Base-by-base conservation (phyloP, 176 grass and related monocot species). In the Coix lacrymajobi region DNA sequence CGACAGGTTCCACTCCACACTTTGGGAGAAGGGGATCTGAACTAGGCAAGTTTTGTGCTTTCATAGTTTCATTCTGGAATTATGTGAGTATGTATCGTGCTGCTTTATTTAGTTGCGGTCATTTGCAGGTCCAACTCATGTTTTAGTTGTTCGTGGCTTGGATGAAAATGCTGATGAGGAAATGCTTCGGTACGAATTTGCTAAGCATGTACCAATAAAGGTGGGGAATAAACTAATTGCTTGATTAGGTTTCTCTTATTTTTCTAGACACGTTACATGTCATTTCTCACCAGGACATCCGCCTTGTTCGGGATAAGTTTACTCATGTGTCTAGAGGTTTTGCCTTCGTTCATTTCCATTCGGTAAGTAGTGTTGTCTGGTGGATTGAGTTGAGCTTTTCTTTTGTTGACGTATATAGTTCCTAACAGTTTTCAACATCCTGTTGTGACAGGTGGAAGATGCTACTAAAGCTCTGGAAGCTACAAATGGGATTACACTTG, bases 261-360 rank as follows among this genome's bases (percentile, higher is more conserved):
- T 68, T 13, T 83, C 32, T 46, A 17, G 17, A 80, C 20, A 31
- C 25, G 66, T 72, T 73, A 75, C 46, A 68, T 83, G 26, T 13
- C 11, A 51, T 72, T 87, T 79, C 54, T 87, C 30, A 89, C 76
- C 87, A 96, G 97, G 93, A 99, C 80, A 94, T 99, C 33, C 97
- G 91, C 31, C 93, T 99, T 84, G 93, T 99, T 39, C 90, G 97
- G 85, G 97, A 96, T 86, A 96, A 91, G 81, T 99, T 99, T 76
- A 99, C 97, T 87, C 97, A 99, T 85, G 97, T 99, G 24, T 99
- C 97, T 25, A 93, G 94, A 78, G 97, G 97, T 81, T 99, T 99
- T 73, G 97, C 97, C 49, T 99, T 99, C 45, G 74, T 99, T 56
- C 97, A 99, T 90, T 99, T 99, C 85, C 89, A 96, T 88, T 96